Base-by-base conservation (phyloP, 495 filamentous ascomycete genomes). In the Penicillium antarcticum region DNA sequence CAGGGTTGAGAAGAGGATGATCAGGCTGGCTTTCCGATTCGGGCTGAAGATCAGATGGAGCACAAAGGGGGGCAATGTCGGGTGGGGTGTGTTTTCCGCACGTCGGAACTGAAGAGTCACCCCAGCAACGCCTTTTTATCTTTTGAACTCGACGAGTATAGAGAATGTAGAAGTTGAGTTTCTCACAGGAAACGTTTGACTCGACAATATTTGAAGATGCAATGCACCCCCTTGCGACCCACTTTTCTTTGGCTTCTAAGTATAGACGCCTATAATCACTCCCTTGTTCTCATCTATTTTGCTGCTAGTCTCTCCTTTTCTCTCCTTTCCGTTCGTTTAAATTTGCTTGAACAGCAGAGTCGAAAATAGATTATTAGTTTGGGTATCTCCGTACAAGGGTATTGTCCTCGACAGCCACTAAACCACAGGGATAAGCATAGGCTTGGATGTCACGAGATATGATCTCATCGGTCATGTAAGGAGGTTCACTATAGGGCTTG, bases 51-150 rank as follows among this genome's bases (percentile, higher is more conserved):
- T 49, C 46, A 31, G 18, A 45, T 35, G 31, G 47, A 46, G 32
- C 40, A 38, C 45, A 53, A 48, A 41, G 38, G 26, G 38, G 33
- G 39, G 35, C 37, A 42, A 43, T 38, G 14, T 49, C 37, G 31
- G 39, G 47, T 32, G 47, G 47, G 60, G 53, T 45, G 51, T 54
- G 46, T 47, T 46, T 45, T 33, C 42, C 21, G 39, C 47, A 40
- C 33, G 43, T 46, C 47, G 37, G 47, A 49, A 37, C 5, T 48
- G 46, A 48, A 49, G 52, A 53, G 35, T 63, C 60, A 54, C 60
- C 60, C 53, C 37, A 59, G 60, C 60, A 63, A 63, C 60, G 36
- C 35, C 14, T 23, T 19, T 43, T 21, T 7, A 32, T 42, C 26
- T 36, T 14, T 48, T 17, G 18, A 26, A 18, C 16, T 40, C 16